phyloP scores from a whole-genome alignment of 1,139 yeast species.

The Candida frijolesensis region DNA sequence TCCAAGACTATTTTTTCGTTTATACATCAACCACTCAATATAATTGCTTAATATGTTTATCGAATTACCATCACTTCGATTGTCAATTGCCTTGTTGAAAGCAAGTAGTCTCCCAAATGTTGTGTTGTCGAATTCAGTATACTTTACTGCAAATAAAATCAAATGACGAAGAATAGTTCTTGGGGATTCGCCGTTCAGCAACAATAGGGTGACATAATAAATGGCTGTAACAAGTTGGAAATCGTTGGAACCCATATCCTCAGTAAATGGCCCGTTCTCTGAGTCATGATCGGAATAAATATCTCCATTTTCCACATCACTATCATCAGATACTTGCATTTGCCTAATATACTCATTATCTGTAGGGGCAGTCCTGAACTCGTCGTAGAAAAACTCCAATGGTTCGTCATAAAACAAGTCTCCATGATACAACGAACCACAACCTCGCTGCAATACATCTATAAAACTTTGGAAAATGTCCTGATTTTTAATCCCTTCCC shows the following conservation, averaged over 20 bases:
- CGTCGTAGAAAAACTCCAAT: constrained; percentile 12
- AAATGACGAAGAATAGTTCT: constrained; percentile 22
- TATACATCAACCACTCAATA: constrained; percentile 15
- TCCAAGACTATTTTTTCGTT: constrained; percentile 2
- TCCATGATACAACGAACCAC: background rate
- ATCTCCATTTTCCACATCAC: constrained; percentile 23
- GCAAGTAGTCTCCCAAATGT: constrained; percentile 10
- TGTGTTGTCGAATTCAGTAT: constrained; percentile 17
- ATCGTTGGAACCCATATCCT: background rate
- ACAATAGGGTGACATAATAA: constrained; percentile 18
- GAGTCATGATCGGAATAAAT: constrained; percentile 24
- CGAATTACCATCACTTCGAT: constrained; percentile 7
- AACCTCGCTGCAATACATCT: background rate
- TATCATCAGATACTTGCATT: constrained; percentile 41
- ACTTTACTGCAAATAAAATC: constrained; percentile 26
- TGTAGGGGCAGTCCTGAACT: constrained; percentile 15
- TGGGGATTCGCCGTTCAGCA: constrained; percentile 29
- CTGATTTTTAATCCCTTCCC: background rate
- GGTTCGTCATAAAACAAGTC: constrained; percentile 3
- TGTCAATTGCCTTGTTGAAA: constrained; percentile 7
- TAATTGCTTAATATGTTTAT: constrained; percentile 7
- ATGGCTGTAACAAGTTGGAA: constrained; percentile 8
- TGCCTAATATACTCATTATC: constrained; percentile 18
- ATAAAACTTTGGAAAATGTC: constrained; percentile 4
- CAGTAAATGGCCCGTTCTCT: background rate